Base-by-base conservation (phyloP, 106 monocot species). In the Apostasia ramifera region DNA sequence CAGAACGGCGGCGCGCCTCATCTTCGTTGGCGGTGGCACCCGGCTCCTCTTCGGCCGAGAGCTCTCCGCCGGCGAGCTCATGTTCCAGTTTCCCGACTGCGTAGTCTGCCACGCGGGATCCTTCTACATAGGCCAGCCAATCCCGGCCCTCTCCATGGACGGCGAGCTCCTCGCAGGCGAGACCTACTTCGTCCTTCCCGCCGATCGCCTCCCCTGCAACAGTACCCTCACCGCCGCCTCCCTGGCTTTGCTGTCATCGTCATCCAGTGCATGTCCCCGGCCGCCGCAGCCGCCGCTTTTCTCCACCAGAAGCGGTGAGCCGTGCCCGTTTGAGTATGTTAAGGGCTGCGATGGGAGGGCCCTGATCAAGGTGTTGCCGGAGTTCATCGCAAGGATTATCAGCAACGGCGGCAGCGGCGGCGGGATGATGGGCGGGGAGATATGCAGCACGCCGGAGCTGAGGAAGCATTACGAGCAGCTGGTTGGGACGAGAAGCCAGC, bases 391-490 rank as follows among this genome's bases (percentile, higher is more conserved):
- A 11, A 44, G 43, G 42, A 43, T 61, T 41, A 61, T 61, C 41
- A 61, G 43, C 37, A 5, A 5, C 61, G 3, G 4, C 56, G 56
- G n/a, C n/a, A n/a, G n/a, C 8, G 56, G 12, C 4, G 8, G 4
- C 6, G 44, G 10, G 1, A 14, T 13, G 56, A 1, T 13, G 41
- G 42, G 83, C 12, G 56, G 14, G n/a, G 61, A 44, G 61, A 61
- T 61, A 43, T 92, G 92, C 65, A 92, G 80, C 75, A 92, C 92
- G 50, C 92, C 88, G 58, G 88, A 92, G 85, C 59, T 92, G 47
- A 76, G 53, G 85, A 92, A 88, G 71, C 92, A 92, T 15, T 92
- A 92, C 71, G 78, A 68, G 38, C 85, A 81, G 78, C 71, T 92
- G 42, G 92, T 92, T 44, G 81, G 92, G 66, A 8, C 80, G 3